Conservation (phyloP, 768 basidiomycete genomes). For the Suillus paluster region DNA sequence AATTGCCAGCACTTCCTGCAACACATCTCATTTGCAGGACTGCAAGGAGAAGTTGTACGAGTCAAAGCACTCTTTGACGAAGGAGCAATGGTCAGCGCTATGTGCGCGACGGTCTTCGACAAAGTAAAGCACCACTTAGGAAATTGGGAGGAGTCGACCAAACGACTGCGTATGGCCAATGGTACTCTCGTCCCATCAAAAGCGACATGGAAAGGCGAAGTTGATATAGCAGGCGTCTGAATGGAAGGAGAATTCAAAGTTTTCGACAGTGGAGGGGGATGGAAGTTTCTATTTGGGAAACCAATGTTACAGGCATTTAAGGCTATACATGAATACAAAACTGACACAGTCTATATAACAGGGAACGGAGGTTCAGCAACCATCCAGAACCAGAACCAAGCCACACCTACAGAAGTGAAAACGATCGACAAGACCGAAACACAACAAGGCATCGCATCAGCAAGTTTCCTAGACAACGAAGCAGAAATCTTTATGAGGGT, state of each 20-base stretch:
- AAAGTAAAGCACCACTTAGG: constrained; percentile 16
- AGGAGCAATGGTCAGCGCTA: constrained; percentile 35
- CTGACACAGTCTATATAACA: constrained; percentile 7
- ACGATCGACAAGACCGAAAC: no score
- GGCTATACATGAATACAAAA: constrained; percentile 29
- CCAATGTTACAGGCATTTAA: constrained; percentile 25
- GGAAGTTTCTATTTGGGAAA: constrained; percentile 37
- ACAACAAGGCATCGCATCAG: no score
- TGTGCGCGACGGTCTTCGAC: constrained; percentile 19
- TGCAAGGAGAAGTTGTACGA: not conserved
- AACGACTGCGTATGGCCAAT: constrained; percentile 39
- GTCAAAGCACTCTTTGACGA: constrained; percentile 29
- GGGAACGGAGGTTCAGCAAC: no score
- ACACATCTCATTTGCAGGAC: not conserved
- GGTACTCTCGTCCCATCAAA: constrained; percentile 18
- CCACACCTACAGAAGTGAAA: no score
- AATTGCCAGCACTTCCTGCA: constrained; percentile 3
- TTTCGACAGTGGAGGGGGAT: constrained; percentile 31
- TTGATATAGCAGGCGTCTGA: not conserved
- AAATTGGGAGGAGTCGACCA: constrained; percentile 15
- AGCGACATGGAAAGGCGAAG: constrained; percentile 14
- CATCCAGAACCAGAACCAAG: not conserved
- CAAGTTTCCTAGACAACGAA: no score
- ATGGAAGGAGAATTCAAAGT: constrained; percentile 8
- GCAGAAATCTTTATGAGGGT: not conserved